phyloP scores from a whole-genome alignment of 2,329 filamentous ascomycete genomes.

The Cercospora citrullina region DNA sequence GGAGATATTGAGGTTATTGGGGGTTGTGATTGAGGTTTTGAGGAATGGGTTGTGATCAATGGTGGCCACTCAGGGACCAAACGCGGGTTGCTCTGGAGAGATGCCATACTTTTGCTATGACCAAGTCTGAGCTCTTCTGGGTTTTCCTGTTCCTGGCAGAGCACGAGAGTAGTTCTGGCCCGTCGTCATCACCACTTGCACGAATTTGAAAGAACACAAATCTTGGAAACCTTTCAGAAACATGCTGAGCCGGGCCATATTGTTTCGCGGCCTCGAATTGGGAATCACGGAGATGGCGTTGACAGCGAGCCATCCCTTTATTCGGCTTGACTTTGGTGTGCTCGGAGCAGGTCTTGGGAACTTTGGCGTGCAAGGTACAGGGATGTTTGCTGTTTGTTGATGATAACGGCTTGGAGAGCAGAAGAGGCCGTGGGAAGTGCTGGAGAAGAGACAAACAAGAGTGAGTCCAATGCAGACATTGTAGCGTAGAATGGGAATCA shows the following conservation, averaged over 20 bases:
- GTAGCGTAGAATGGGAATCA: neutral
- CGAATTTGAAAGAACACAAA: neutral
- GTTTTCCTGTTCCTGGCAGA: neutral
- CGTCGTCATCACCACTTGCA: neutral
- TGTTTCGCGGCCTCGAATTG: neutral
- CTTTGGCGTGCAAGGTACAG: constrained; percentile 1
- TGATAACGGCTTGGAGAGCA: neutral
- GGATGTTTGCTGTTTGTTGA: neutral
- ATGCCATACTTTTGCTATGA: neutral
- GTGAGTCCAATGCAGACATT: neutral
- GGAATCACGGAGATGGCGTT: neutral
- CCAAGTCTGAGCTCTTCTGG: neutral
- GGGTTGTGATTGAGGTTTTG: neutral
- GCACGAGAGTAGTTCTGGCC: neutral
- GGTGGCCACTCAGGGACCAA: neutral
- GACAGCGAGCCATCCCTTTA: neutral
- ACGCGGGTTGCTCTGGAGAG: neutral
- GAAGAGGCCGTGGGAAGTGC: neutral
- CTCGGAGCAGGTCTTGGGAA: constrained; percentile 1
- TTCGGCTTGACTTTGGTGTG: neutral
- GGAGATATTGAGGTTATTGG: constrained; percentile 2
- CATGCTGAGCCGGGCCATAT: neutral
- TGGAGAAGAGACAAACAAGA: neutral
- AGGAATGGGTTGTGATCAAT: neutral
- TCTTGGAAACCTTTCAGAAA: neutral